Evolutionary conservation across 2,329 filamentous ascomycete species (phyloP).

Genomic region (Fusarium zealandicum): DNA sequence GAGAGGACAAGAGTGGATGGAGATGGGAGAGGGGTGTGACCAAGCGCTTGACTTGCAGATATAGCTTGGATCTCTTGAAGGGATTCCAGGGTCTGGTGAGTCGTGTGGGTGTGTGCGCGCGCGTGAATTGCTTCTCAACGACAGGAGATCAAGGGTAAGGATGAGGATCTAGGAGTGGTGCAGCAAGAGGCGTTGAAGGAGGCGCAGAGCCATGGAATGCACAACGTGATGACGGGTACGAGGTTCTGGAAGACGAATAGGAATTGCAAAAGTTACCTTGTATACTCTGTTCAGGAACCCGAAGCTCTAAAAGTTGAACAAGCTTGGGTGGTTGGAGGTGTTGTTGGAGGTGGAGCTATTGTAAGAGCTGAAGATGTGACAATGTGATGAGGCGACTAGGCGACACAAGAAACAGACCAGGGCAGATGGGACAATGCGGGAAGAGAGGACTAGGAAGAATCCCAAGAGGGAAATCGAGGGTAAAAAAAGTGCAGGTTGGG

Average conservation of each 20-base stretch:
- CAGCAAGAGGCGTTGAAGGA: constrained; percentile 20
- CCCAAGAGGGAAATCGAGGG: constrained; percentile 39
- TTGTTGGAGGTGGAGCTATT: constrained; percentile 32
- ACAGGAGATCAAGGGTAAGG: constrained; percentile 26
- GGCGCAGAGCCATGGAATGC: constrained; percentile 12
- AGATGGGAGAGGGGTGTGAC: constrained; percentile 43
- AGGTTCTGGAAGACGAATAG: constrained; percentile 4
- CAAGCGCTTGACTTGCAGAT: constrained; percentile 45
- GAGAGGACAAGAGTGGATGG: constrained; percentile 37
- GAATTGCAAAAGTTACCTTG: constrained; percentile 16
- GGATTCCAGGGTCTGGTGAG: constrained; percentile 30
- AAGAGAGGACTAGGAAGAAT: constrained; percentile 35
- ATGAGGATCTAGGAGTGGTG: constrained; percentile 14
- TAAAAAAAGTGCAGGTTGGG: constrained; percentile 39
- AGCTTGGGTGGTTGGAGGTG: constrained; percentile 22
- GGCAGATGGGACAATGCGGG: constrained; percentile 21
- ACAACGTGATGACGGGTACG: not conserved
- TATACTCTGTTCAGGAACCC: not conserved
- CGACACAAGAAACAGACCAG: constrained; percentile 16
- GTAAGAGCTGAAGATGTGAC: constrained; percentile 38
- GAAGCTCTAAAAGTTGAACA: constrained; percentile 9
- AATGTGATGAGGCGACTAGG: constrained; percentile 36
- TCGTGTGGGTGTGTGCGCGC: constrained; percentile 17
- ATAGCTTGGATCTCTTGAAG: constrained; percentile 39
- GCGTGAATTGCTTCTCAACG: constrained; percentile 31